Conservation (phyloP, 176 grass and related monocot genomes). For the Avena eriantha region DNA sequence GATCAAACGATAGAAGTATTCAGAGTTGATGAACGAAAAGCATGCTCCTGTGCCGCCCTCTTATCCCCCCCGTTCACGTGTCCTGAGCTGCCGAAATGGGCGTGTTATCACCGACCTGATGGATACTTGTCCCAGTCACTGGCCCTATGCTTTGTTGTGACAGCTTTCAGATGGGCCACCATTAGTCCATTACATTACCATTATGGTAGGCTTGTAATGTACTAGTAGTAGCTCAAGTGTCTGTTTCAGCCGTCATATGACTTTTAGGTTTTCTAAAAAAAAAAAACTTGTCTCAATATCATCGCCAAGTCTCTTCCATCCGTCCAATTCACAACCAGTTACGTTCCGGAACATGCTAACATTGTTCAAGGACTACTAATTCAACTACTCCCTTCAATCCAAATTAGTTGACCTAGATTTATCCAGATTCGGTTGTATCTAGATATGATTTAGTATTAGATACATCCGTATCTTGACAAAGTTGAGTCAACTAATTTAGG, state of each 20-base stretch:
- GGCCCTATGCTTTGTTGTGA: slow-evolving; percentile 46
- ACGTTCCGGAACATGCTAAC: background rate
- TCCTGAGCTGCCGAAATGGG: slow-evolving; percentile 36
- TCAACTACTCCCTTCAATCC: no score
- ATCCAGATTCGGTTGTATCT: no score
- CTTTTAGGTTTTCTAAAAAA: background rate
- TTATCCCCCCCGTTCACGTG: slow-evolving; percentile 38
- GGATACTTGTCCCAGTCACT: slow-evolving; percentile 43
- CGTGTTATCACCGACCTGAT: slow-evolving; percentile 11
- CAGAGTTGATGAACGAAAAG: slow-evolving; percentile 36
- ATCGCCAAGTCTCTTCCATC: background rate
- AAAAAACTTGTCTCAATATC: no score
- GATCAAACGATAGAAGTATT: background rate
- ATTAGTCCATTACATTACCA: background rate
- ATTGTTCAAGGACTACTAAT: background rate
- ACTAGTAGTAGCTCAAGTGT: slow-evolving; percentile 48
- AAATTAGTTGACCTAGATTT: no score
- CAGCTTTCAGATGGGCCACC: slow-evolving; percentile 43
- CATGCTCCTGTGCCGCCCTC: background rate
- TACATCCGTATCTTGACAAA: no score
- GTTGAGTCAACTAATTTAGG: no score
- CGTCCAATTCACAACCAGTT: background rate
- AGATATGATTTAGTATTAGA: no score
- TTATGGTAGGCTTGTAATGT: slow-evolving; percentile 29
- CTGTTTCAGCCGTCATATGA: slow-evolving; percentile 30